A percentile compares a stretch with the other conserved stretches of the same genome.
Evolutionary conservation across 768 basidiomycete species (phyloP).

Genomic region (Lactifluus rugatus): DNA sequence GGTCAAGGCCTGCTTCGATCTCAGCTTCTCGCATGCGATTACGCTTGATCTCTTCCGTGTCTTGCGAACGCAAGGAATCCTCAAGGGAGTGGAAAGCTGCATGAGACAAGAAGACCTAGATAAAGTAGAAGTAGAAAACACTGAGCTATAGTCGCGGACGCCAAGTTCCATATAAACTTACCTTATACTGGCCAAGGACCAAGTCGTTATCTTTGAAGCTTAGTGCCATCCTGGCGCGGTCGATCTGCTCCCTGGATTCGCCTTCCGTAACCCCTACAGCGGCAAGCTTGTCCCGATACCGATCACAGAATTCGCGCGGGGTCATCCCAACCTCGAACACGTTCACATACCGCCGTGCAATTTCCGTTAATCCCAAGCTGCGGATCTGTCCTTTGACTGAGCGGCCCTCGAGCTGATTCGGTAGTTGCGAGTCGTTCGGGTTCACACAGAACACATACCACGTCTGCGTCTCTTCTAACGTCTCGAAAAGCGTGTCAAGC

Average conservation of each 20-base stretch:
- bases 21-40: constrained; percentile 70
- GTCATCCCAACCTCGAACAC: constrained; percentile 82
- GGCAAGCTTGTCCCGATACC: constrained; percentile 65
- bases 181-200: constrained; percentile 78
- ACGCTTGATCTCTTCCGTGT: constrained; percentile 80
- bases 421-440: constrained; percentile 91
- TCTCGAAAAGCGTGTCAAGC: constrained; percentile 77
- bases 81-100: constrained; percentile 80
- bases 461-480: constrained; percentile 77
- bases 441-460: constrained; percentile 93
- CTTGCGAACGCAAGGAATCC: constrained; percentile 71
- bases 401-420: constrained; percentile 87
- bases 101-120: constrained; percentile 83
- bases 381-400: constrained; percentile 89
- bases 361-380: constrained; percentile 67
- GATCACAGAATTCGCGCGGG: constrained; percentile 73
- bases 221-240: constrained; percentile 47
- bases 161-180: constrained; percentile 27
- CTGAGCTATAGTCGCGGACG: background rate
- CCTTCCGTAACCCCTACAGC: constrained; percentile 51
- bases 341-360: constrained; percentile 55
- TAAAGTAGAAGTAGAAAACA: constrained; percentile 7
- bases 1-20: constrained; percentile 56
- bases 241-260: constrained; percentile 47
- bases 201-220: constrained; percentile 60